phyloP scores from a whole-genome alignment of 192 early-diverging fungal species.

The Kappamyces sp. region DNA sequence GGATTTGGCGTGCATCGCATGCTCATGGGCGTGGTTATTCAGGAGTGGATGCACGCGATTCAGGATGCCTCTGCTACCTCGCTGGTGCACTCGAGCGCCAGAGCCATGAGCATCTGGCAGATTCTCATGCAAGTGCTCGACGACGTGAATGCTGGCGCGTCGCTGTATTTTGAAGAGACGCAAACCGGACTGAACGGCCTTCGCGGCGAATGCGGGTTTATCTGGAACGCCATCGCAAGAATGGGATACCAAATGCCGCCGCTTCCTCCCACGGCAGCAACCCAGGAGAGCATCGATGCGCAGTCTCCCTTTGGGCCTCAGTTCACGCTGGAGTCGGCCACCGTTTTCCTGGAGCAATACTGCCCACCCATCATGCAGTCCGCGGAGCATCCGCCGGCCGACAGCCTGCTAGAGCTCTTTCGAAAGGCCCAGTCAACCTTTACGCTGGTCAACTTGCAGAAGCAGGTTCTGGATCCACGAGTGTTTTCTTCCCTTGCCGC shows the following conservation, averaged over 20 bases:
- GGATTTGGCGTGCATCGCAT: constrained; percentile 73
- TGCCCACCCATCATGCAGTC: neutral
- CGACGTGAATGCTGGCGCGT: constrained; percentile 46
- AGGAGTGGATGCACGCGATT: constrained; percentile 77
- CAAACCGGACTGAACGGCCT: constrained; percentile 56
- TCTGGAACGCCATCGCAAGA: constrained; percentile 60
- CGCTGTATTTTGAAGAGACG: constrained; percentile 60
- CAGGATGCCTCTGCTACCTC: constrained; percentile 24
- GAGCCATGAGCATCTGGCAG: constrained; percentile 49
- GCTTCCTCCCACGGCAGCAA: constrained; percentile 45
- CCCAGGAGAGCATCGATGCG: constrained; percentile 12
- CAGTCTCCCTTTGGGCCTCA: constrained; percentile 29
- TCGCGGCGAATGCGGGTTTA: constrained; percentile 55
- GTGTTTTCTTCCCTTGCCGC: constrained; percentile 71
- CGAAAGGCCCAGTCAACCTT: constrained; percentile 1
- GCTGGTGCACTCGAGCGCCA: constrained; percentile 31
- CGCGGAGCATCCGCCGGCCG: no score
- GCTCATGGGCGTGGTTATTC: constrained; percentile 66
- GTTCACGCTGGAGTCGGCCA: constrained; percentile 35
- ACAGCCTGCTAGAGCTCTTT: constrained; percentile 3
- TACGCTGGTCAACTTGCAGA: constrained; percentile 40
- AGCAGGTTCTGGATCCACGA: constrained; percentile 56
- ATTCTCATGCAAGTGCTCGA: constrained; percentile 46
- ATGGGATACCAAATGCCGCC: constrained; percentile 44
- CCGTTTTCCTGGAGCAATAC: constrained; percentile 21